These are phyloP conservation scores for Gypsophila paniculata DNA, from an alignment of 179 eudicot genomes.

Conservation along the genomic window DNA sequence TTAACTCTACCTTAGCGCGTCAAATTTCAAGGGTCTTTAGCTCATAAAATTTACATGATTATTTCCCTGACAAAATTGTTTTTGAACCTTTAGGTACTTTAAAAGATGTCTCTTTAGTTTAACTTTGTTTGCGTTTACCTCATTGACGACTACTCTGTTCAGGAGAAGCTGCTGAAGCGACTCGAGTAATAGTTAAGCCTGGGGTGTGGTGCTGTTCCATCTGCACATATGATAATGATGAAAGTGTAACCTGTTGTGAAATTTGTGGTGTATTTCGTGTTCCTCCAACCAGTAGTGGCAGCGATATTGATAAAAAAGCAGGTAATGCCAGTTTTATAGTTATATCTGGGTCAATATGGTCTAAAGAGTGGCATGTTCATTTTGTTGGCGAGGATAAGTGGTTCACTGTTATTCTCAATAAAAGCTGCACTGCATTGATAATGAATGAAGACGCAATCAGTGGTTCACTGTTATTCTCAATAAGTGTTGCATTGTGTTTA, in stretches of 20 bases:
- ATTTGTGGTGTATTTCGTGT: conserved; percentile 84
- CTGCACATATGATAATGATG: conserved; percentile 90
- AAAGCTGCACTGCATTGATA: too few relatives aligned
- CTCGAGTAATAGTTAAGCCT: conserved; percentile 31
- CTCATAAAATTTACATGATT: not conserved
- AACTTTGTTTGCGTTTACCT: not conserved
- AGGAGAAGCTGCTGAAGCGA: conserved; percentile 40
- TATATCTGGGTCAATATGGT: not conserved
- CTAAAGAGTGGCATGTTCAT: not conserved
- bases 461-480: too few relatives aligned
- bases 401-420: too few relatives aligned
- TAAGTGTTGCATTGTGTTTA: not conserved
- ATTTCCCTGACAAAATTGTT: not conserved
- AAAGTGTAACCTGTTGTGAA: conserved; percentile 65
- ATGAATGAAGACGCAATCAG: too few relatives aligned
- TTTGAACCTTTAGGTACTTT: not conserved
- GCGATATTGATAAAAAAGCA: conserved; percentile 30
- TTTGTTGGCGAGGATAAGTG: not conserved
- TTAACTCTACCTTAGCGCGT: not conserved
- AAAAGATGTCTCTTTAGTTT: not conserved
- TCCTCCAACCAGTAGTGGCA: conserved; percentile 48
- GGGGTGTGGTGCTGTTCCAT: conserved; percentile 80
- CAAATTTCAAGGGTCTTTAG: not conserved
- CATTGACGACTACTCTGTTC: conserved; percentile 19
- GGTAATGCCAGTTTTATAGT: conserved; percentile 35